phyloP scores from a whole-genome alignment of 169 alveolate species.

The Babesia bigemina region DNA sequence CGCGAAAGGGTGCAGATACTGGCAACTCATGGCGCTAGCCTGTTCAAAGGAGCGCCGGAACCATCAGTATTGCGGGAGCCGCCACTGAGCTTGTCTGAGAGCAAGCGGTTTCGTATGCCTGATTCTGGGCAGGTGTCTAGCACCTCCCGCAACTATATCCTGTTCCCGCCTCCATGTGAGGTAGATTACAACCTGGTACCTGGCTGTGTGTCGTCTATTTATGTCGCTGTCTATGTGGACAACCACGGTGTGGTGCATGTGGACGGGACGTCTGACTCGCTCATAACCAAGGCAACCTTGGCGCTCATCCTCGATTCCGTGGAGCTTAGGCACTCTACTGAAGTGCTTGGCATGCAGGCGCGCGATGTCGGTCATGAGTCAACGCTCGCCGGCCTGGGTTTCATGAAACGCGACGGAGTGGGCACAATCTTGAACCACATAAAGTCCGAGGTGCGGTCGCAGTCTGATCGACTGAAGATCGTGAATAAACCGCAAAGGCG shows the following conservation, averaged over 20 bases:
- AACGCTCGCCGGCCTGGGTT: slow-evolving; percentile 1
- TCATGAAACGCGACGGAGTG: slow-evolving; percentile 38
- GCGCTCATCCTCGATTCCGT: slow-evolving; percentile 41
- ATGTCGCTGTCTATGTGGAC: slow-evolving; percentile 43
- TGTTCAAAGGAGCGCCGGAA: slow-evolving; percentile 28
- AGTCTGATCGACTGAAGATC: neutral
- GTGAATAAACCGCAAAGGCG: neutral
- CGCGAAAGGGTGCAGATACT: neutral
- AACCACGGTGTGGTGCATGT: slow-evolving; percentile 22
- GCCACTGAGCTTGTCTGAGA: slow-evolving; percentile 21
- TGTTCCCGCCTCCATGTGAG: slow-evolving; percentile 12
- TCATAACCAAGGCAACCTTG: slow-evolving; percentile 40
- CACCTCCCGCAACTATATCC: slow-evolving; percentile 15
- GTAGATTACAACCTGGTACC: slow-evolving; percentile 37
- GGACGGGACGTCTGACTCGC: slow-evolving; percentile 65
- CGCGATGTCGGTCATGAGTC: slow-evolving; percentile 2
- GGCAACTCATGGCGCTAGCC: slow-evolving; percentile 16
- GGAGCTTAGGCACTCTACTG: neutral
- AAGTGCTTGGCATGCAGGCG: neutral
- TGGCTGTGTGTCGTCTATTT: slow-evolving; percentile 51
- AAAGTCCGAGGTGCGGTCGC: slow-evolving; percentile 26
- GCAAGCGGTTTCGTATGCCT: slow-evolving; percentile 10
- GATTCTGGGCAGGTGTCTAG: neutral
- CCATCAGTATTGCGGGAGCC: slow-evolving; percentile 20
- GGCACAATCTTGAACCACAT: slow-evolving; percentile 53